Conservation (phyloP, 805 yeast species). For the Starmera dryadoides region DNA sequence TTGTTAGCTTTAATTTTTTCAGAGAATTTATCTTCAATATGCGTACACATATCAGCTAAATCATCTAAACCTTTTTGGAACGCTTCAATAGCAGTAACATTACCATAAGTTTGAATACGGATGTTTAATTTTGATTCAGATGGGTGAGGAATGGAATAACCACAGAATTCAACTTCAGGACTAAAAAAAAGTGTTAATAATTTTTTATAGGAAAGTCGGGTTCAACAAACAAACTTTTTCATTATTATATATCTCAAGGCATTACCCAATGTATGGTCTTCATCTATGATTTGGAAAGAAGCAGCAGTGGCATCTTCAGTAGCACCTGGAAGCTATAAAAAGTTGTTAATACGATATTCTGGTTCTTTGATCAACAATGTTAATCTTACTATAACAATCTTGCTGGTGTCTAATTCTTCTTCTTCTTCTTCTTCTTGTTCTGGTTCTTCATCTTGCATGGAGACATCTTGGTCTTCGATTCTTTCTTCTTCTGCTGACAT, state of each 20-base stretch:
- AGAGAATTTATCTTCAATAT: conserved; percentile 72
- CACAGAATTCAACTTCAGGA: conserved; percentile 97
- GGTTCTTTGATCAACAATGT: not conserved
- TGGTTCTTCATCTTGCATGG: conserved; percentile 18
- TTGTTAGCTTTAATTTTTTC: conserved; percentile 56
- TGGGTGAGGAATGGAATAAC: conserved; percentile 98
- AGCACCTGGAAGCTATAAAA: conserved; percentile 71
- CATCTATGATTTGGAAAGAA: conserved; percentile 86
- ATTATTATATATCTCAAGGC: conserved; percentile 89
- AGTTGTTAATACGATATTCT: not conserved
- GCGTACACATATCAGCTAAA: conserved; percentile 73
- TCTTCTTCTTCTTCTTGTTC: conserved; percentile 16
- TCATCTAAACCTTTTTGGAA: conserved; percentile 87
- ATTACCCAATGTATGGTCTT: conserved; percentile 95
- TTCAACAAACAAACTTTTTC: conserved; percentile 51
- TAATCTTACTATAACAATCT: conserved; percentile 14
- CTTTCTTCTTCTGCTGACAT: conserved; percentile 2
- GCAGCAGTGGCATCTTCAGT: conserved; percentile 93
- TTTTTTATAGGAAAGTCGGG: conserved; percentile 1
- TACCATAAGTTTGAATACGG: conserved; percentile 89
- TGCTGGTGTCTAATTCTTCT: conserved; percentile 18
- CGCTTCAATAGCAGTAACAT: conserved; percentile 84
- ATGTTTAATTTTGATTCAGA: conserved; percentile 84
- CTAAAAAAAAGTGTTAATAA: conserved; percentile 7
- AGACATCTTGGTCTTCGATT: conserved; percentile 16